Conservation (phyloP, 2,329 filamentous ascomycete genomes). For the Leptographium procerum region DNA sequence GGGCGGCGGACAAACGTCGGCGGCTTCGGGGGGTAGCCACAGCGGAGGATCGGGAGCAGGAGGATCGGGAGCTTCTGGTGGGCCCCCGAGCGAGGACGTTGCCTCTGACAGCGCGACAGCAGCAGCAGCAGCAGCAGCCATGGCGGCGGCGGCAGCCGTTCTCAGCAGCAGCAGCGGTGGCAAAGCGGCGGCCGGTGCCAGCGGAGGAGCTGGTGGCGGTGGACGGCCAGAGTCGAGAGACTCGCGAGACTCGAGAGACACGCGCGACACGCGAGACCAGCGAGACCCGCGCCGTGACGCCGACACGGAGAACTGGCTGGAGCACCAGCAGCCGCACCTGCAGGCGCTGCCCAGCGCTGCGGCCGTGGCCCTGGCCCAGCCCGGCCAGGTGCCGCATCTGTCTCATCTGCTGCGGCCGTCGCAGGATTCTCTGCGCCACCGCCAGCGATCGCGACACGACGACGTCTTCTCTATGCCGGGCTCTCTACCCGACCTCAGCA, state of each 20-base stretch:
- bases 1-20: conserved; percentile 46
- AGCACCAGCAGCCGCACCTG: conserved; percentile 11
- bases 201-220: too few species aligned
- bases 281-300: conserved; percentile 20
- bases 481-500: conserved; percentile 28
- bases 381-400: conserved; percentile 2
- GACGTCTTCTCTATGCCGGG: conserved; percentile 33
- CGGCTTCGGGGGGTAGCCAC: not conserved
- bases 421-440: conserved; percentile 24
- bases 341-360: conserved; percentile 12
- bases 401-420: conserved; percentile 5
- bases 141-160: not conserved
- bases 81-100: conserved; percentile 6
- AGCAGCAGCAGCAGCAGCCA: not conserved
- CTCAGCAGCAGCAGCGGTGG: not conserved
- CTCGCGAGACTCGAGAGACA: conserved; percentile 20
- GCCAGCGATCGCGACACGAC: conserved; percentile 23
- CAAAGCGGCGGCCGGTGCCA: not conserved
- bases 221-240: conserved; percentile 17
- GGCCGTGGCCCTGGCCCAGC: conserved; percentile 1
- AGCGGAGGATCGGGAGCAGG: not conserved
- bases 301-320: conserved; percentile 15
- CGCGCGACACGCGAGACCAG: conserved; percentile 14
- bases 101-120: not conserved
- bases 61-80: not conserved